Conservation (phyloP, 2,329 filamentous ascomycete species). For the Calycina herbarum region DNA sequence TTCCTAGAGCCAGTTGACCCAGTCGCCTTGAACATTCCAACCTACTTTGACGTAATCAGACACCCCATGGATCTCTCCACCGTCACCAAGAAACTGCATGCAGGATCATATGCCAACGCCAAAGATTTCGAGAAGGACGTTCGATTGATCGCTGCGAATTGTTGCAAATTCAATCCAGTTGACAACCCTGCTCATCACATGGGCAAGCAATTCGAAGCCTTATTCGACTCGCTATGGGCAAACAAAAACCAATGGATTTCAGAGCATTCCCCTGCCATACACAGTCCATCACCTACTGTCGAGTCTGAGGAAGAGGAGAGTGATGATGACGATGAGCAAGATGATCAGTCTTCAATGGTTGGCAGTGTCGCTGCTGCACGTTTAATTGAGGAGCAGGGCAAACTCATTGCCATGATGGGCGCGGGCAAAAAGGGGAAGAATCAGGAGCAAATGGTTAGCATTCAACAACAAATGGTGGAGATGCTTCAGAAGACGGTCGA, state of each 20-base stretch:
- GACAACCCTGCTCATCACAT: constrained; percentile 72
- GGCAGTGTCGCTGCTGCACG: constrained; percentile 44
- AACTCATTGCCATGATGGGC: constrained; percentile 54
- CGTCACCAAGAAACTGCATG: constrained; percentile 74
- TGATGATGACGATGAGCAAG: constrained; percentile 60
- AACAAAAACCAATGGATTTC: constrained; percentile 81
- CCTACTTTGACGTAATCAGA: constrained; percentile 92
- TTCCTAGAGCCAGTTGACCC: constrained; percentile 89
- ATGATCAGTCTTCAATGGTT: constrained; percentile 44
- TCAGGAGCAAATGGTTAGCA: neutral
- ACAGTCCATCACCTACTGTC: constrained; percentile 64
- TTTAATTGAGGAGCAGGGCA: constrained; percentile 54
- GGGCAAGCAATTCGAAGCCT: constrained; percentile 69
- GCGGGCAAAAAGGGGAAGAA: constrained; percentile 46
- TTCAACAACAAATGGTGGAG: constrained; percentile 56
- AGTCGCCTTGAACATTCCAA: constrained; percentile 88
- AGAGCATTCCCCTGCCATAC: constrained; percentile 65
- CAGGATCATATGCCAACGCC: constrained; percentile 75
- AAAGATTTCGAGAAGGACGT: constrained; percentile 88
- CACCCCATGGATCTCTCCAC: constrained; percentile 93
- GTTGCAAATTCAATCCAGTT: constrained; percentile 85
- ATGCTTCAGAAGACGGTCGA: constrained; percentile 57
- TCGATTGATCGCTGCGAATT: constrained; percentile 82
- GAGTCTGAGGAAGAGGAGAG: constrained; percentile 70
- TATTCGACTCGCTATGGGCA: constrained; percentile 75